phyloP scores from a whole-genome alignment of 805 yeast species.

The Brettanomyces naardenensis region DNA sequence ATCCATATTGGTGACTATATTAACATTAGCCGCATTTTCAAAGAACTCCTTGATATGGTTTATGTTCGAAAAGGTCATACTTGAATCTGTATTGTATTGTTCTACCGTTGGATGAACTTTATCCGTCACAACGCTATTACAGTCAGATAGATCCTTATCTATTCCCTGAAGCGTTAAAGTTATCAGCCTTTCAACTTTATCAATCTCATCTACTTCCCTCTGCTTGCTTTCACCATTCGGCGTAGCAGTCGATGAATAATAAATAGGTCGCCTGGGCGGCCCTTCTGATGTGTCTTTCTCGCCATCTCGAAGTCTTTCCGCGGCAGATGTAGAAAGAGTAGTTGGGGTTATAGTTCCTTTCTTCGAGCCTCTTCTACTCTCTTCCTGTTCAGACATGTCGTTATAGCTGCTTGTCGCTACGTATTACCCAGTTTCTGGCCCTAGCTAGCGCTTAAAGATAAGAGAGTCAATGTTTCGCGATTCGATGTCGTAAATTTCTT shows the following conservation, averaged over 20 bases:
- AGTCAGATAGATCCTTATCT: constrained; percentile 61
- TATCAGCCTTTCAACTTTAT: constrained; percentile 70
- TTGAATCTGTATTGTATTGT: constrained; percentile 49
- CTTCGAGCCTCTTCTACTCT: too few species aligned
- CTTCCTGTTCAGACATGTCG: too few species aligned
- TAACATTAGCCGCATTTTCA: constrained; percentile 37
- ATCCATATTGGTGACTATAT: constrained; percentile 15
- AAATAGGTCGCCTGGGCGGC: constrained; percentile 23
- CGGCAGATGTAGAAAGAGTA: not conserved
- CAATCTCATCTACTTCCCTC: constrained; percentile 34
- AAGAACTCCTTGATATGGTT: constrained; percentile 73
- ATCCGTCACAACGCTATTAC: constrained; percentile 62
- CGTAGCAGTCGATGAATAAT: constrained; percentile 18
- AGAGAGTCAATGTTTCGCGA: too few species aligned
- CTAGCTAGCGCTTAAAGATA: too few species aligned
- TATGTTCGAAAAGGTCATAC: constrained; percentile 55
- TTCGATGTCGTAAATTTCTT: too few species aligned
- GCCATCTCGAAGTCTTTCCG: not conserved
- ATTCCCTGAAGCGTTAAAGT: constrained; percentile 72
- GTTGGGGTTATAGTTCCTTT: too few species aligned
- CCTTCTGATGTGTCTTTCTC: constrained; percentile 9
- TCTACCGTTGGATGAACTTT: constrained; percentile 61
- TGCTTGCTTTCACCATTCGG: constrained; percentile 7
- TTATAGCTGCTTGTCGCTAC: too few species aligned
- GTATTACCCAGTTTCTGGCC: too few species aligned